phyloP scores from a whole-genome alignment of 208 protist species.

The Acanthamoeba royreba region DNA sequence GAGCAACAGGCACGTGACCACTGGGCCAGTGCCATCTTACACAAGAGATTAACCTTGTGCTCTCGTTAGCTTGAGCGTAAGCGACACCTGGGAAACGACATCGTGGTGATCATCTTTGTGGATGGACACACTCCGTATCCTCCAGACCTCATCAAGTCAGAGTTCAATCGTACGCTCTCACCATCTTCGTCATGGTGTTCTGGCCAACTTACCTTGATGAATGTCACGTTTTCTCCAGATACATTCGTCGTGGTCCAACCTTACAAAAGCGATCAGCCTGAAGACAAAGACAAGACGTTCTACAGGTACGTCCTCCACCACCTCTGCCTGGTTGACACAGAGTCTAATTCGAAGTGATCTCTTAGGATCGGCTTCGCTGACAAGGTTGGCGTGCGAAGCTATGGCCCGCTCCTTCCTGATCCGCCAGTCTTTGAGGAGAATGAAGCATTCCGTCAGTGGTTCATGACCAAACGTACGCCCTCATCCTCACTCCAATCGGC shows the following conservation, averaged over 20 bases:
- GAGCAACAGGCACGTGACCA: constrained; percentile 54
- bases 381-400: not conserved
- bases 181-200: not conserved
- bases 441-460: not conserved
- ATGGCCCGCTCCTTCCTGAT: not conserved
- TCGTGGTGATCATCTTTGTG: constrained; percentile 52
- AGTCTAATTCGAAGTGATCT: not conserved
- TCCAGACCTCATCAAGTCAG: not conserved
- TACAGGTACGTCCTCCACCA: too few relatives aligned
- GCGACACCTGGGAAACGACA: constrained; percentile 58
- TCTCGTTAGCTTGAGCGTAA: constrained; percentile 58
- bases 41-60: not conserved
- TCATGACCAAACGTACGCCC: not conserved
- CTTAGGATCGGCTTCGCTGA: not conserved
- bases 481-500: not conserved
- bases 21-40: not conserved
- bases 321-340: not conserved
- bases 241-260: not conserved
- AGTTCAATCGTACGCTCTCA: not conserved
- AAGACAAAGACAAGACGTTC: not conserved
- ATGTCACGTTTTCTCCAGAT: not conserved
- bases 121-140: not conserved
- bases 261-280: not conserved
- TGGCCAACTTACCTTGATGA: not conserved
- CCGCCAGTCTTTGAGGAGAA: not conserved